Conservation (phyloP, 129 eudicot genomes). For the Tagetes erecta region DNA sequence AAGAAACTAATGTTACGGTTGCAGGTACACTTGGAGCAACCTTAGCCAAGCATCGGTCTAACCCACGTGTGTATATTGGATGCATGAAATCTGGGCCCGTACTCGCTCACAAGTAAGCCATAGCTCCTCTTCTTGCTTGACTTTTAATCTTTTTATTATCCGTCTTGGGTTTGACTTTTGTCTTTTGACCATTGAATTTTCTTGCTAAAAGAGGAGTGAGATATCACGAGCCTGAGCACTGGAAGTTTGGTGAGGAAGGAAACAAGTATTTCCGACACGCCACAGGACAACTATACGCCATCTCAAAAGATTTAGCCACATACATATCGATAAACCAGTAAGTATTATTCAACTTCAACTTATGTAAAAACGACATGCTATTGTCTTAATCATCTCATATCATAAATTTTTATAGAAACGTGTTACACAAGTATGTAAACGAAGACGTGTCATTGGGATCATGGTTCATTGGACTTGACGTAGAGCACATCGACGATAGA, state of each 20-base stretch:
- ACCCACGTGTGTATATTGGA: constrained; percentile 80
- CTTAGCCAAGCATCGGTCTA: constrained; percentile 62
- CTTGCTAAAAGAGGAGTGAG: constrained; percentile 71
- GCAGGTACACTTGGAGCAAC: constrained; percentile 89
- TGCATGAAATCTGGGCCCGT: constrained; percentile 99
- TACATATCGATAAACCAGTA: constrained; percentile 85
- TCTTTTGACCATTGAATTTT: neutral
- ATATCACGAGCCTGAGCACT: constrained; percentile 91
- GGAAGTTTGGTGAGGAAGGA: constrained; percentile 98
- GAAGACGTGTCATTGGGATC: constrained; percentile 91
- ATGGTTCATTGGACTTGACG: constrained; percentile 91
- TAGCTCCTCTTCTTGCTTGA: constrained; percentile 2
- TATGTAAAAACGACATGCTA: neutral
- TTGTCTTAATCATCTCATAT: neutral
- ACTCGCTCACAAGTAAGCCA: constrained; percentile 75
- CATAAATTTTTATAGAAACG: constrained; percentile 43
- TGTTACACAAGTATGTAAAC: constrained; percentile 80
- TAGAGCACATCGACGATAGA: constrained; percentile 81
- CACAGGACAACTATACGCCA: constrained; percentile 91
- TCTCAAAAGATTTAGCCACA: constrained; percentile 83
- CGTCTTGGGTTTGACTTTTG: constrained; percentile 10
- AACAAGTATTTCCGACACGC: constrained; percentile 94
- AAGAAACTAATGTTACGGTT: neutral
- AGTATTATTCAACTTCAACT: constrained; percentile 24
- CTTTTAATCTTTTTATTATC: neutral